Percentiles rank a stretch among this genome's conserved stretches.
These are phyloP conservation scores for Suillus decipiens DNA, from an alignment of 768 basidiomycete species.

Conservation along the genomic window DNA sequence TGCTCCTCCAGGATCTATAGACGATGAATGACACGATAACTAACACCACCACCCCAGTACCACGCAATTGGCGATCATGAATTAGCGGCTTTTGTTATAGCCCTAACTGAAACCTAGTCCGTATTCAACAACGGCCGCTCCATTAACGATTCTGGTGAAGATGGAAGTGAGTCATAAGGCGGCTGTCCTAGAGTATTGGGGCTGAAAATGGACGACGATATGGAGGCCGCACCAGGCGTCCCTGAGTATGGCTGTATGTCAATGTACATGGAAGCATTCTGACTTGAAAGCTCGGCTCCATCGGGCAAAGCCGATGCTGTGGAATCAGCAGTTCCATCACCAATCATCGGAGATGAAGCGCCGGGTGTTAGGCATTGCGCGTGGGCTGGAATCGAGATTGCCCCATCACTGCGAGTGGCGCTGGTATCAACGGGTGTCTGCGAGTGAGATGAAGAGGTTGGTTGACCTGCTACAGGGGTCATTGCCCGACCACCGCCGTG, in stretches of 20 bases:
- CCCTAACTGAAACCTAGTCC: not conserved
- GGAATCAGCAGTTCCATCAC: constrained; percentile 13
- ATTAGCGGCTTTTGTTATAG: not conserved
- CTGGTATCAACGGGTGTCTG: constrained; percentile 29
- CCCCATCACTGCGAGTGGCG: constrained; percentile 29
- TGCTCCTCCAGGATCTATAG: constrained; percentile 10
- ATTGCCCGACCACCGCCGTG: constrained; percentile 27
- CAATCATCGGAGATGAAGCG: constrained; percentile 9
- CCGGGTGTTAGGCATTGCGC: constrained; percentile 19
- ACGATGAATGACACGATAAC: not conserved
- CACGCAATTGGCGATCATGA: not conserved
- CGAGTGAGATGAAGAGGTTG: constrained; percentile 30
- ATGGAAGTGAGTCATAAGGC: constrained; percentile 45
- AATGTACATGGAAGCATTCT: constrained; percentile 5
- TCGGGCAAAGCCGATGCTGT: constrained; percentile 1
- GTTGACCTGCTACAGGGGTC: constrained; percentile 39
- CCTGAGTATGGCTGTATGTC: constrained; percentile 11
- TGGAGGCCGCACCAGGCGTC: constrained; percentile 24
- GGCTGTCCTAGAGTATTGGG: constrained; percentile 22
- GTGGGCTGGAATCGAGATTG: constrained; percentile 20
- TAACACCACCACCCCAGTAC: not conserved
- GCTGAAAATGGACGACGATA: constrained; percentile 31
- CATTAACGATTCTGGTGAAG: constrained; percentile 43
- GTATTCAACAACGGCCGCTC: constrained; percentile 16
- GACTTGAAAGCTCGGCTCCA: constrained; percentile 7